These are phyloP conservation scores for Dryas alaskensis DNA, from an alignment of 306 rosid genomes.

Conservation along the genomic window DNA sequence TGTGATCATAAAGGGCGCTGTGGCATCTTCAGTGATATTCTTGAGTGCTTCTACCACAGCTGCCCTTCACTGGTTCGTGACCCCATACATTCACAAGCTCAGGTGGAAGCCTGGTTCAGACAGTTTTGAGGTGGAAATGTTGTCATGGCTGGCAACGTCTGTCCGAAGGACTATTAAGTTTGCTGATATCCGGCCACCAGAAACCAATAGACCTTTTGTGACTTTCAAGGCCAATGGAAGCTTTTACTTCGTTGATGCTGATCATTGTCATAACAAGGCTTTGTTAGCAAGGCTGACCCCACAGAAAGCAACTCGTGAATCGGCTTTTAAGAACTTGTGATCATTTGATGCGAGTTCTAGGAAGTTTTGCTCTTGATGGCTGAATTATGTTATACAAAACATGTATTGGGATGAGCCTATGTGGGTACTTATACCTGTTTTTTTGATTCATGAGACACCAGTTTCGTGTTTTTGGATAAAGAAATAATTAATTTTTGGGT, in stretches of 20 bases:
- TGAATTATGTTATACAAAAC: neutral
- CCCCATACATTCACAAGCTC: slow-evolving; percentile 79
- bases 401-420: neutral
- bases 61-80: slow-evolving; percentile 82
- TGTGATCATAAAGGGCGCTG: slow-evolving; percentile 90
- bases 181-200: slow-evolving; percentile 64
- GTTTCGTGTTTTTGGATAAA: neutral
- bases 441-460: neutral
- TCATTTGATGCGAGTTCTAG: neutral
- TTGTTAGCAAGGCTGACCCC: slow-evolving; percentile 76
- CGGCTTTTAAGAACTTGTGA: slow-evolving; percentile 65
- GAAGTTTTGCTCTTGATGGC: neutral
- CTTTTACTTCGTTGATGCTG: slow-evolving; percentile 70
- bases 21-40: slow-evolving; percentile 79
- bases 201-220: slow-evolving; percentile 82
- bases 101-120: slow-evolving; percentile 89
- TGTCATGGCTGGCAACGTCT: slow-evolving; percentile 72
- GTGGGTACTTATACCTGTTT: neutral
- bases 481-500: slow-evolving; percentile 2
- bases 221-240: slow-evolving; percentile 72
- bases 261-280: slow-evolving; percentile 84
- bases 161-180: slow-evolving; percentile 59
- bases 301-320: slow-evolving; percentile 46
- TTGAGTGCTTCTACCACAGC: slow-evolving; percentile 69
- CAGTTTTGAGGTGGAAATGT: slow-evolving; percentile 73